Conservation (phyloP, 2,329 filamentous ascomycete genomes). For the Tolypocladium tropicale region DNA sequence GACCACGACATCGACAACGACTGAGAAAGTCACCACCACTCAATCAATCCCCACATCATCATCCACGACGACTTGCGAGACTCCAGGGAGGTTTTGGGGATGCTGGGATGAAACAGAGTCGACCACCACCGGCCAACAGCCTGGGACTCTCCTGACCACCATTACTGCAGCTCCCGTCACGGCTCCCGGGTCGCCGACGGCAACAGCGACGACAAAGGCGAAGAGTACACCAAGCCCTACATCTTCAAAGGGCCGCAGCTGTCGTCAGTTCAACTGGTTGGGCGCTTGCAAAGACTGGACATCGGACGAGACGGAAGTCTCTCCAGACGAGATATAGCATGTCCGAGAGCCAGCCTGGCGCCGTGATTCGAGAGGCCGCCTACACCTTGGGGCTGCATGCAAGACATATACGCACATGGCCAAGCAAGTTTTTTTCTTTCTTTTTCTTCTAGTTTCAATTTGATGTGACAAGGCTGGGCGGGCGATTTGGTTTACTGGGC, state of each 20-base stretch:
- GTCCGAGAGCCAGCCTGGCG: neutral
- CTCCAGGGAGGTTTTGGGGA: conserved; percentile 47
- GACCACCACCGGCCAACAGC: conserved; percentile 10
- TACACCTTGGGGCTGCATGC: too few species aligned
- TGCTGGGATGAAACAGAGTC: conserved; percentile 34
- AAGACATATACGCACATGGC: neutral
- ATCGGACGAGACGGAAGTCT: conserved; percentile 11
- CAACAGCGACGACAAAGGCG: conserved; percentile 13
- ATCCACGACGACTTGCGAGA: conserved; percentile 32
- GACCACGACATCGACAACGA: conserved; percentile 15
- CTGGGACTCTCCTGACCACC: conserved; percentile 12
- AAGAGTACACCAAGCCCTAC: conserved; percentile 12
- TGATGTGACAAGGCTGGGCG: neutral
- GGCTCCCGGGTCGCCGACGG: conserved; percentile 20
- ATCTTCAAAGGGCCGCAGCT: conserved; percentile 18
- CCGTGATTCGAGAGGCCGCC: too few species aligned
- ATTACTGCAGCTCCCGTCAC: conserved; percentile 17
- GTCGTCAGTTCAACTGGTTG: conserved; percentile 28
- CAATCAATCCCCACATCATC: conserved; percentile 10
- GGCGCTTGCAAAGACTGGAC: conserved; percentile 30
- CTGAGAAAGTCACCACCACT: conserved; percentile 19
- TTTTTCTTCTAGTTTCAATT: neutral
- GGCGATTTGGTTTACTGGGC: neutral
- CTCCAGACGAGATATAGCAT: conserved; percentile 21
- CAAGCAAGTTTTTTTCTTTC: neutral